These are phyloP conservation scores for Sporothrix mexicana DNA, from an alignment of 2,329 filamentous ascomycete species.

Conservation along the genomic window DNA sequence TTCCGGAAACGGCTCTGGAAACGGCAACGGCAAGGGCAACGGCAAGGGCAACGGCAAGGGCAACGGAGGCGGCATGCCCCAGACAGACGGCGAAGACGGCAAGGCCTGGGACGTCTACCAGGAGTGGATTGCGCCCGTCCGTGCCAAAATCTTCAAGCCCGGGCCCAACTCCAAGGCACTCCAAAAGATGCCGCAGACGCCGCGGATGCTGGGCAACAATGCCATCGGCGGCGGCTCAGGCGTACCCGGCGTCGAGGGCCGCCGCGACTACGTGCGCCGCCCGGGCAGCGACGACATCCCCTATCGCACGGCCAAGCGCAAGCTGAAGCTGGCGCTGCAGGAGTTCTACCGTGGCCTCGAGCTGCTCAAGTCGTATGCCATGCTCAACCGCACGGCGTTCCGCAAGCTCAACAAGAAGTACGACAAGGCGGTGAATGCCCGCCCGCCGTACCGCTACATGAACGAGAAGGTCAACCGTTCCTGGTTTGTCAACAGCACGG, in stretches of 20 bases:
- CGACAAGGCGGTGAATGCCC: slow-evolving; percentile 84
- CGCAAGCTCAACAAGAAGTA: slow-evolving; percentile 99
- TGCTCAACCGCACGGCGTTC: slow-evolving; percentile 91
- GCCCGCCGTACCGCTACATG: slow-evolving; percentile 81
- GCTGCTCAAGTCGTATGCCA: slow-evolving; percentile 86
- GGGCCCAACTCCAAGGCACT: slow-evolving; percentile 67
- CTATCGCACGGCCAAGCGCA: slow-evolving; percentile 86
- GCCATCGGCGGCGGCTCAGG: slow-evolving; percentile 28
- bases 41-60: neutral
- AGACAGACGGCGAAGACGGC: slow-evolving; percentile 40
- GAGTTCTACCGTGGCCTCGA: slow-evolving; percentile 94
- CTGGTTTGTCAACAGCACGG: slow-evolving; percentile 89
- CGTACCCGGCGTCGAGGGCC: slow-evolving; percentile 41
- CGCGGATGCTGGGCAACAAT: slow-evolving; percentile 46
- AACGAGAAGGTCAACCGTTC: slow-evolving; percentile 88
- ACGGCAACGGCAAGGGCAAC: slow-evolving; percentile 9
- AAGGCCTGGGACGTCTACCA: slow-evolving; percentile 33
- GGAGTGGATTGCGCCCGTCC: slow-evolving; percentile 60
- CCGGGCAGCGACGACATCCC: slow-evolving; percentile 67
- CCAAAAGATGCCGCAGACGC: slow-evolving; percentile 59
- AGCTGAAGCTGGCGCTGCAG: slow-evolving; percentile 87
- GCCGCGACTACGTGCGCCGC: slow-evolving; percentile 58
- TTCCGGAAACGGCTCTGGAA: neutral
- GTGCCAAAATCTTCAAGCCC: slow-evolving; percentile 59
- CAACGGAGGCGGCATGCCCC: slow-evolving; percentile 36